Conservation (phyloP, 441 rosid genomes). For the Aleurites moluccanus region DNA sequence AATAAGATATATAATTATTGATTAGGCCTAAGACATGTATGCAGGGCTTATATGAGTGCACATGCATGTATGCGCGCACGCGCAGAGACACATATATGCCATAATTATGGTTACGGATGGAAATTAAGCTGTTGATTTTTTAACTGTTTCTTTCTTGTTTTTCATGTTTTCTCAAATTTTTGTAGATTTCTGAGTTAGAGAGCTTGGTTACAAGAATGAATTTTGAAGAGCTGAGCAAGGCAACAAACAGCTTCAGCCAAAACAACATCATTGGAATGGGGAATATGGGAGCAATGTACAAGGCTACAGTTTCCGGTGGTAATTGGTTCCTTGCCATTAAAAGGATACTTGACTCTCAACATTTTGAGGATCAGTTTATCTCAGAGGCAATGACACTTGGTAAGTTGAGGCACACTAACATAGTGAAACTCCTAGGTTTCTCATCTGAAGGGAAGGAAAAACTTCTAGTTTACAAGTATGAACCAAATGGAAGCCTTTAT, state of each 20-base stretch:
- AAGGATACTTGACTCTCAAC: background rate
- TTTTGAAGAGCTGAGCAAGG: slow-evolving; percentile 19
- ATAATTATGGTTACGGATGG: no score
- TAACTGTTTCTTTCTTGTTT: no score
- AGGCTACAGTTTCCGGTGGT: slow-evolving; percentile 15
- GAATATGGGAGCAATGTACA: slow-evolving; percentile 18
- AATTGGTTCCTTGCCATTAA: slow-evolving; percentile 7
- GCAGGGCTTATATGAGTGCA: no score
- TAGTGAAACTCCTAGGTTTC: background rate
- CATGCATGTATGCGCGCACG: no score
- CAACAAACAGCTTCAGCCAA: slow-evolving; percentile 25
- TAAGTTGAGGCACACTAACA: background rate
- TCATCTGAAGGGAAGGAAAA: no score
- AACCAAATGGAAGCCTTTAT: background rate
- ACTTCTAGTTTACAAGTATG: background rate
- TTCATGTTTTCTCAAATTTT: no score
- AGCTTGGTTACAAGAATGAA: slow-evolving; percentile 19
- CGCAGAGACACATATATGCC: no score
- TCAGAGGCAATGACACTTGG: background rate
- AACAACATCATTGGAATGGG: slow-evolving; percentile 28
- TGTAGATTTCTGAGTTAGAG: slow-evolving; percentile 23
- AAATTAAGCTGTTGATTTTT: no score
- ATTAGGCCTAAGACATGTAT: no score
- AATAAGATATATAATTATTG: no score
- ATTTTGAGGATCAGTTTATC: background rate